Base-by-base conservation (phyloP, 2,329 filamentous ascomycete species). In the Fusarium sulawesiense region DNA sequence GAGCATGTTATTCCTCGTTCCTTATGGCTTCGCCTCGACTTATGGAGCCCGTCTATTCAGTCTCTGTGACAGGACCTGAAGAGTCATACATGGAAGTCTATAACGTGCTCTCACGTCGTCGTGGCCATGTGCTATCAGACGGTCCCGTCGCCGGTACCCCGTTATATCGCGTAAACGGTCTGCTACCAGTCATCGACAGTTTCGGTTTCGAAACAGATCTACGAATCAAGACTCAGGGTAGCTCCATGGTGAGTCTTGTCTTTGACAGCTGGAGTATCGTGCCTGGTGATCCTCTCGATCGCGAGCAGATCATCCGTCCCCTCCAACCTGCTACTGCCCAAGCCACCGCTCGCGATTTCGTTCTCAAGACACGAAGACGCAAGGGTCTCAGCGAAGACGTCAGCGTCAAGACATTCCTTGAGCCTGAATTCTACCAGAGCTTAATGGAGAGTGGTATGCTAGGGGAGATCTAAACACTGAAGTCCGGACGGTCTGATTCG, bases 181-280 rank as follows among this genome's bases (percentile, higher is more conserved):
- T 98, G 51, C 90, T 99, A 59, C 96, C 96, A 12, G 96, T 98
- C 64, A 97, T 99, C 77, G 96, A 99, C 83, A 94, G 91, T 30
- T 99, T 99, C 77, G 96, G 96, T 21, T 98, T 99, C 80, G 96
- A 99, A 84, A 98, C 96, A 16, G 96, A 99, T 83, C 86, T 99
- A 61, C 88, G 96, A 68, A 98, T 98, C 77, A 94, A 97, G 81
- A 98, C 95, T 0, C 93, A 98, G 83, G 95, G 96, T 55, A 91
- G 94, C 78, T 94, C 94, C 59, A 94, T 93, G 76, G 90, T 98
- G 56, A 94, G 91, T 74, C 86, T 99, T 37, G 93, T 97, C 14
- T 99, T 99, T 80, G 96, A 99, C 78, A 90, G 93, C 71, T 99
- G 96, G 96, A 94, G 88, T 76, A 93, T 98, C 66, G 95, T 99